phyloP scores from a whole-genome alignment of 306 rosid genomes.

The Hippophae gyantsensis region DNA sequence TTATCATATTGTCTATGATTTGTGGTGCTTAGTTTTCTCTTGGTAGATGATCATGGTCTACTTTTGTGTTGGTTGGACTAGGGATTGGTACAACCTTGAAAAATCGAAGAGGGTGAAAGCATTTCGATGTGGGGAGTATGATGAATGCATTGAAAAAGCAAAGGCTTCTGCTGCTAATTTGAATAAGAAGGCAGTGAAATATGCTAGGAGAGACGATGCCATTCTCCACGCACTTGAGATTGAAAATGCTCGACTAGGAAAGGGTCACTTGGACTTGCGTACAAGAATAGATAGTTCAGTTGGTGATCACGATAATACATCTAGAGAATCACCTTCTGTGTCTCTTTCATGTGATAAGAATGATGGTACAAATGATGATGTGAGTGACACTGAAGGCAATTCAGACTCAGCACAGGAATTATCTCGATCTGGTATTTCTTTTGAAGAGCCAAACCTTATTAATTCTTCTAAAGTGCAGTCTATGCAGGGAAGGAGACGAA shows the following conservation, averaged over 20 bases:
- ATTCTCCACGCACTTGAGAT: slow-evolving; percentile 95
- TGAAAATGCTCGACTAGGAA: slow-evolving; percentile 58
- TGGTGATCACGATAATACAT: slow-evolving; percentile 33
- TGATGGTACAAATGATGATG: slow-evolving; percentile 39
- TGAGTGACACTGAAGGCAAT: slow-evolving; percentile 53
- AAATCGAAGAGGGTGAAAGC: slow-evolving; percentile 91
- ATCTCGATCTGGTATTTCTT: slow-evolving; percentile 85
- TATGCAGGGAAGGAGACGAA: slow-evolving; percentile 69
- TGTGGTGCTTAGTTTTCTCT: slow-evolving; percentile 13
- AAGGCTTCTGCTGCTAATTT: slow-evolving; percentile 67
- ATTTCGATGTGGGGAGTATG: slow-evolving; percentile 93
- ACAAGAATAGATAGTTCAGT: slow-evolving; percentile 39
- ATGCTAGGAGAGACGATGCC: slow-evolving; percentile 98
- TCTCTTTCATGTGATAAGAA: slow-evolving; percentile 47
- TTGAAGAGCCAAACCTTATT: slow-evolving; percentile 73
- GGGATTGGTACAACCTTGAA: slow-evolving; percentile 99
- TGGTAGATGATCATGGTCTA: slow-evolving; percentile 21
- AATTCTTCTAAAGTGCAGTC: slow-evolving; percentile 57
- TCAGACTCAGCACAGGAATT: slow-evolving; percentile 73
- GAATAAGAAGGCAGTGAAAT: slow-evolving; percentile 78
- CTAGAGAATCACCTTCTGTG: slow-evolving; percentile 40
- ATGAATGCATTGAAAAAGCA: slow-evolving; percentile 85
- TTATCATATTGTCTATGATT: background rate
- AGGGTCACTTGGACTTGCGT: slow-evolving; percentile 35
- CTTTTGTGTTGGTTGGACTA: slow-evolving; percentile 33